Conservation (phyloP, 306 rosid species). For the Gleditsia sinensis region DNA sequence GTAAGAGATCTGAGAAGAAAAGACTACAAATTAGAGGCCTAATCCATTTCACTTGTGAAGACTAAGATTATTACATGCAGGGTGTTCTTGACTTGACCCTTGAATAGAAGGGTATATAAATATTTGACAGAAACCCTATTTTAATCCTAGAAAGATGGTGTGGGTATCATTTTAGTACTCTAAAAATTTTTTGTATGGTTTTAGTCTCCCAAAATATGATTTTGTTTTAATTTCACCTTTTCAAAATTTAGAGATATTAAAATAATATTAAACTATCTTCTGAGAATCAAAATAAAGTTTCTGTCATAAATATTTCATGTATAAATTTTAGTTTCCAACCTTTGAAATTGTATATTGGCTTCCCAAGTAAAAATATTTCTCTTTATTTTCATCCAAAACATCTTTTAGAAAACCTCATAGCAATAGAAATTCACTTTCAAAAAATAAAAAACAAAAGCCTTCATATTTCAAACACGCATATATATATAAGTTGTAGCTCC, state of each 20-base stretch:
- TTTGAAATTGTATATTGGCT: not conserved
- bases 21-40: conserved; percentile 13
- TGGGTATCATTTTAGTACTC: too few relatives aligned
- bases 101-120: not conserved
- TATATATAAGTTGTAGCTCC: too few relatives aligned
- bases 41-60: conserved; percentile 19
- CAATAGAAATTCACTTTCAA: not conserved
- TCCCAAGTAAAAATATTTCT: not conserved
- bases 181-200: too few relatives aligned
- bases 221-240: too few relatives aligned
- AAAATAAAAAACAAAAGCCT: too few relatives aligned
- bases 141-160: too few relatives aligned
- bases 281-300: too few relatives aligned
- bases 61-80: not conserved
- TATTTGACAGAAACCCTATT: too few relatives aligned
- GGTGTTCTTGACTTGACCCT: conserved; percentile 12
- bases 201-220: too few relatives aligned
- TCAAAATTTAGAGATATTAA: too few relatives aligned
- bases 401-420: not conserved
- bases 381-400: not conserved
- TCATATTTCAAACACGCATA: not conserved
- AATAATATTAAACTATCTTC: too few relatives aligned
- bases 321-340: not conserved
- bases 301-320: too few relatives aligned
- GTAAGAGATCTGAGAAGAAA: conserved; percentile 68